Evolutionary conservation across 352 stramenopile species (phyloP).

Genomic region (Thalassiosira livingstoniorum): DNA sequence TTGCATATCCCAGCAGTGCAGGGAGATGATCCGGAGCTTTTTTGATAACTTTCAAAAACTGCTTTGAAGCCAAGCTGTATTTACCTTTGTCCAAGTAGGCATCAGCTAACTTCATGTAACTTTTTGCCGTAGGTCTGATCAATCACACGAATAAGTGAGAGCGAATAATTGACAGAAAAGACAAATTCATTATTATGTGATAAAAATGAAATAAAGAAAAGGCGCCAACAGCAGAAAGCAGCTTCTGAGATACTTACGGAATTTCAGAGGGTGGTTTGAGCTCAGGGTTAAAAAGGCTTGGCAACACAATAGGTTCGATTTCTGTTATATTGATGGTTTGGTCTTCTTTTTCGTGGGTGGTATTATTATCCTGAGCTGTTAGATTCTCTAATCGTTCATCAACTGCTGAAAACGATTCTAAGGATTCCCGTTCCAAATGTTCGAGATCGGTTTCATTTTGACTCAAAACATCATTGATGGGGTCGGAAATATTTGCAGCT

Average conservation of each 20-base stretch:
- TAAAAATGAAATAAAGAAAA: neutral
- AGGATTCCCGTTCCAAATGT: no score
- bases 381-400: constrained; percentile 3
- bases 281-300: constrained; percentile 40
- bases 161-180: neutral
- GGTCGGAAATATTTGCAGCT: no score
- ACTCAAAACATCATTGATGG: no score
- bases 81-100: constrained; percentile 67
- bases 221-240: neutral
- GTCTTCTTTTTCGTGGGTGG: constrained; percentile 7
- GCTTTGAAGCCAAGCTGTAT: constrained; percentile 59
- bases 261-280: constrained; percentile 35
- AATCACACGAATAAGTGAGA: no score
- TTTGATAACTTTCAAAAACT: constrained; percentile 72
- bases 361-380: neutral
- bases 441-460: no score
- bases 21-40: constrained; percentile 63
- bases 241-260: constrained; percentile 32
- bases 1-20: constrained; percentile 63
- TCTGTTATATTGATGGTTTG: no score
- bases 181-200: neutral
- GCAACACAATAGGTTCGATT: constrained; percentile 42
- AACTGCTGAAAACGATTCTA: no score
- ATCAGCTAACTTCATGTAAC: constrained; percentile 75
- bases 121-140: constrained; percentile 52